Evolutionary conservation across 2,329 filamentous ascomycete genomes (phyloP).

Genomic region (Hymenoscyphus infarciens): DNA sequence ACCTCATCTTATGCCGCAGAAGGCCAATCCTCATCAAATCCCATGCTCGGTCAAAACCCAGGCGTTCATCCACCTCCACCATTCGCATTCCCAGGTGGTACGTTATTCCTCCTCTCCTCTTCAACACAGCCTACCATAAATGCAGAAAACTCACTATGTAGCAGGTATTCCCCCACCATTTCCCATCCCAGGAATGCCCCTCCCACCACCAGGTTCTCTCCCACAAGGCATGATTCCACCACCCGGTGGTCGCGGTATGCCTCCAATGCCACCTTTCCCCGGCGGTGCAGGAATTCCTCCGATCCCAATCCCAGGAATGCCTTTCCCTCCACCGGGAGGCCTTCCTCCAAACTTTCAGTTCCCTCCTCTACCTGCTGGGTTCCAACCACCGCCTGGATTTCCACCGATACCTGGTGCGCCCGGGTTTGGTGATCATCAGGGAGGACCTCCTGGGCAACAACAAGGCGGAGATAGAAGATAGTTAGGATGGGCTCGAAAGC

Average conservation of each 20-base stretch:
- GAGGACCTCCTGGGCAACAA: slow-evolving; percentile 15
- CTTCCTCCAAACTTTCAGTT: slow-evolving; percentile 52
- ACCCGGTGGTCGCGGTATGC: slow-evolving; percentile 29
- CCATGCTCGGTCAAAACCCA: slow-evolving; percentile 69
- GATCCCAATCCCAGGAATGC: slow-evolving; percentile 37
- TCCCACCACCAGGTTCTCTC: slow-evolving; percentile 13
- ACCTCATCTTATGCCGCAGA: slow-evolving; percentile 93
- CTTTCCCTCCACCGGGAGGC: slow-evolving; percentile 44
- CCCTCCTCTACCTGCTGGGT: slow-evolving; percentile 37
- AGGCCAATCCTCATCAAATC: slow-evolving; percentile 82
- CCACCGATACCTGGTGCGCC: slow-evolving; percentile 23
- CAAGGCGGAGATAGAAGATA: slow-evolving; percentile 15
- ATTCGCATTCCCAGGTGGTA: slow-evolving; percentile 60
- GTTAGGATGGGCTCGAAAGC: background rate
- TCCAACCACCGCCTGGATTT: slow-evolving; percentile 25
- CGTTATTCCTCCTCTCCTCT: slow-evolving; percentile 34
- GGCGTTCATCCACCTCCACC: slow-evolving; percentile 50
- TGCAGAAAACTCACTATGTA: background rate
- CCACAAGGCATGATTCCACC: slow-evolving; percentile 34
- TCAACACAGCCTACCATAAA: background rate
- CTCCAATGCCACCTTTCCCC: slow-evolving; percentile 27
- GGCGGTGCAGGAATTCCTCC: slow-evolving; percentile 20
- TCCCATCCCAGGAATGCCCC: slow-evolving; percentile 46
- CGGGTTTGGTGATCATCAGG: background rate
- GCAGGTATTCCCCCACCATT: slow-evolving; percentile 51